These are phyloP conservation scores for Gryganskiella cystojenkinii DNA, from an alignment of 192 early-diverging fungal species.

Conservation along the genomic window DNA sequence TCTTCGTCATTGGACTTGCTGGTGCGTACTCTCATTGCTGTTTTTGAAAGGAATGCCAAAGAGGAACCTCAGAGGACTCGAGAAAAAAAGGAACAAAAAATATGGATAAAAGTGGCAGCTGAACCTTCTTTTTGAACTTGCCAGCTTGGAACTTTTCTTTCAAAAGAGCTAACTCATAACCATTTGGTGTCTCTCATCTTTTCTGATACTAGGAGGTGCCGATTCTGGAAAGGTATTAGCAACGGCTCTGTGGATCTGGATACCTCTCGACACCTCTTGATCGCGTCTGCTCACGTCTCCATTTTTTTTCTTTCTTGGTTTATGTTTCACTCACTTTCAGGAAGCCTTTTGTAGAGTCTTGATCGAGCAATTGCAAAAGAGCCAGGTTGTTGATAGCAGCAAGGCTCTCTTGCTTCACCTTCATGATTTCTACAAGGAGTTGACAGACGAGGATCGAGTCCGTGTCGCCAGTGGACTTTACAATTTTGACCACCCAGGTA, in stretches of 20 bases:
- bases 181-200: not conserved
- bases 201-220: constrained; percentile 28
- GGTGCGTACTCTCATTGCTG: constrained; percentile 5
- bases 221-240: constrained; percentile 40
- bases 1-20: constrained; percentile 45
- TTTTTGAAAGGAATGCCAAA: not conserved
- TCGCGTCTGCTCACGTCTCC: not conserved
- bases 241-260: not conserved
- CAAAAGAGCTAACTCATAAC: not conserved
- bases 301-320: not conserved
- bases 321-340: no score
- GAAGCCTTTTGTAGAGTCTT: constrained; percentile 41
- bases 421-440: constrained; percentile 74
- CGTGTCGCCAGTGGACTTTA: constrained; percentile 61
- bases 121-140: constrained; percentile 4
- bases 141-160: not conserved
- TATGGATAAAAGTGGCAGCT: no score
- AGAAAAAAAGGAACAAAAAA: not conserved
- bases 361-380: constrained; percentile 56
- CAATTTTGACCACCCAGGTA: constrained; percentile 77
- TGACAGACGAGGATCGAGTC: constrained; percentile 62
- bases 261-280: not conserved
- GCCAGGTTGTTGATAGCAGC: constrained; percentile 50
- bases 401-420: constrained; percentile 68
- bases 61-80: no score